A percentile compares a stretch with the other conserved stretches of the same genome.
Evolutionary conservation across 169 alveolate species (phyloP).

Genomic region (Amoebophrya sp.): DNA sequence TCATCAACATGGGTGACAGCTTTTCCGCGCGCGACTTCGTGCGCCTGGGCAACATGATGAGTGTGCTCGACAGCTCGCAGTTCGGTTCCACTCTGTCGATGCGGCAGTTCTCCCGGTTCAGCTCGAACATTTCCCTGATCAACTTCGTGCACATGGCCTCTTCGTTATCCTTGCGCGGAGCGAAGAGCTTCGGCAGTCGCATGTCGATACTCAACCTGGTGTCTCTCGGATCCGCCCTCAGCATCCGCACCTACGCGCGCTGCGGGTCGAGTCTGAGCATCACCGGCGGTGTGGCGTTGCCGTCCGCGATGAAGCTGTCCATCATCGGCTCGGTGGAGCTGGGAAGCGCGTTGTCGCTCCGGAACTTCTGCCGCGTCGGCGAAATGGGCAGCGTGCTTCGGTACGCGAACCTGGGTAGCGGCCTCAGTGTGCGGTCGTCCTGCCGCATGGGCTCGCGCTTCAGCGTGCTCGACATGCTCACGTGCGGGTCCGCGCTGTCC

Average conservation of each 20-base stretch:
- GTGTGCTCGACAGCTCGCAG: background rate
- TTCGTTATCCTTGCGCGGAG: background rate
- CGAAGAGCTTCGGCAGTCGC: too few species aligned
- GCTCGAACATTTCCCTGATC: slow-evolving; percentile 8
- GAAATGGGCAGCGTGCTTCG: background rate
- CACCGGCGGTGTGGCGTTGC: background rate
- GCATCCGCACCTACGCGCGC: background rate
- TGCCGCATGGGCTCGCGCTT: background rate
- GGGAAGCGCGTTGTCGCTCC: background rate
- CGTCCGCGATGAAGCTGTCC: background rate
- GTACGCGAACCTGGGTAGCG: background rate
- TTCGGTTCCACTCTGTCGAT: slow-evolving; percentile 22
- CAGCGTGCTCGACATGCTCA: background rate
- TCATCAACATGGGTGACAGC: background rate
- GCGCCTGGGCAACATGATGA: background rate
- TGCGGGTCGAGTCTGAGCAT: background rate
- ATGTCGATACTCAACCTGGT: background rate
- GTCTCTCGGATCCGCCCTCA: background rate
- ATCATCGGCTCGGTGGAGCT: background rate
- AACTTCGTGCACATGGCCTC: background rate
- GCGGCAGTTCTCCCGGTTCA: background rate
- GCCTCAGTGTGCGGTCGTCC: background rate
- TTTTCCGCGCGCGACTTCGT: background rate
- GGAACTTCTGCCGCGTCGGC: slow-evolving; percentile 9
- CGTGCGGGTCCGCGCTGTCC: slow-evolving; percentile 24